Evolutionary conservation across 352 stramenopile species (phyloP).

Genomic region (Globisporangium recalcitrans): DNA sequence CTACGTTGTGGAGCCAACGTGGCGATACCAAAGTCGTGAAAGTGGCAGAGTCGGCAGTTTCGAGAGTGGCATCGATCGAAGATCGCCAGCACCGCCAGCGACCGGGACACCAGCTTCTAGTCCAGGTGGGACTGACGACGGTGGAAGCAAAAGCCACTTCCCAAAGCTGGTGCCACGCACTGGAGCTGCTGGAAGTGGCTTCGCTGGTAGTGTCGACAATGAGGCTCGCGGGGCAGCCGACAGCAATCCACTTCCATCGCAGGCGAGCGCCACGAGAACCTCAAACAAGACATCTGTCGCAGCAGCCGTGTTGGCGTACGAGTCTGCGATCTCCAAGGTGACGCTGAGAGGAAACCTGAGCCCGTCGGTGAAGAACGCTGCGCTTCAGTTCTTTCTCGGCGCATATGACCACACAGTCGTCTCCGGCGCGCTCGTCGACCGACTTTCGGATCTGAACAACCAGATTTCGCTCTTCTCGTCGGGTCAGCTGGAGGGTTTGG

Average conservation of each 20-base stretch:
- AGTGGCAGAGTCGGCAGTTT: not conserved
- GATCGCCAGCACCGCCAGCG: not conserved
- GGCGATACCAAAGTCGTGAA: not conserved
- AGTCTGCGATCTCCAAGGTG: conserved; percentile 3
- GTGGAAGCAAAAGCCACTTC: conserved; percentile 2
- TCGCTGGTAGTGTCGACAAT: not conserved
- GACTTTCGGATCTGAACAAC: not conserved
- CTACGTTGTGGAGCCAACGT: conserved; percentile 2
- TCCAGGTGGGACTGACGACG: too few species aligned
- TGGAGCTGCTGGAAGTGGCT: not conserved
- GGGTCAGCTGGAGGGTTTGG: not conserved
- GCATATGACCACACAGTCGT: not conserved
- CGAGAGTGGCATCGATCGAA: not conserved
- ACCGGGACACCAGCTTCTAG: not conserved
- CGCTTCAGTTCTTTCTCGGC: not conserved
- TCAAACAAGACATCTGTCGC: not conserved
- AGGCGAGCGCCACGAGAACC: not conserved
- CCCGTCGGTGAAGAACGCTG: not conserved
- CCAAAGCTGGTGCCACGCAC: not conserved
- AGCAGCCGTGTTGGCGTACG: not conserved
- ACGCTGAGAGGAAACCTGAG: not conserved
- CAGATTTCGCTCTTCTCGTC: not conserved
- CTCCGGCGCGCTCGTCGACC: not conserved
- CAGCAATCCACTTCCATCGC: not conserved
- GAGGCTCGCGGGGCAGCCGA: not conserved